A percentile compares a stretch with the other conserved stretches of the same genome.
Conservation (phyloP, 1,284 basidiomycete genomes). For the Pseudozyma pruni region DNA sequence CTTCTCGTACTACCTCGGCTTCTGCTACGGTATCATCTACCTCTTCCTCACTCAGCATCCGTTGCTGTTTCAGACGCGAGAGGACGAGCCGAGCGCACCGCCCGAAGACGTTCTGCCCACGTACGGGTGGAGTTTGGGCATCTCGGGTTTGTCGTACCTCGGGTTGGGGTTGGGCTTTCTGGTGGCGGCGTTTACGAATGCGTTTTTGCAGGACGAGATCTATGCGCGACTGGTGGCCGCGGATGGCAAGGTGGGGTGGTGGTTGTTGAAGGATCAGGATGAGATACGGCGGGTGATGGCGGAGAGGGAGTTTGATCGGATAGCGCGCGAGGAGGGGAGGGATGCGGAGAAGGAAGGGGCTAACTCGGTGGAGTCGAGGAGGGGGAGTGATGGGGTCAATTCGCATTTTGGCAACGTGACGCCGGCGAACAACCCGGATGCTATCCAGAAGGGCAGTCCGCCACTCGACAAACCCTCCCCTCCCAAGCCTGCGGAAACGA, state of each 20-base stretch:
- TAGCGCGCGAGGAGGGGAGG: slow-evolving; percentile 5
- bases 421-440: slow-evolving; percentile 8
- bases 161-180: slow-evolving; percentile 70
- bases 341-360: not conserved
- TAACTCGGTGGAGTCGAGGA: not conserved
- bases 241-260: slow-evolving; percentile 45
- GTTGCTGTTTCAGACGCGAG: slow-evolving; percentile 67
- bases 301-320: slow-evolving; percentile 2
- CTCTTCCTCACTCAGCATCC: slow-evolving; percentile 70
- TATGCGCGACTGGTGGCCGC: slow-evolving; percentile 63
- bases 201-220: slow-evolving; percentile 69
- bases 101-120: slow-evolving; percentile 61
- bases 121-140: slow-evolving; percentile 69
- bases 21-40: slow-evolving; percentile 69
- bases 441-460: not conserved
- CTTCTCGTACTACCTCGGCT: slow-evolving; percentile 70
- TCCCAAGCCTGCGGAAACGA: slow-evolving; percentile 1
- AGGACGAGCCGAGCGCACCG: slow-evolving; percentile 59
- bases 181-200: slow-evolving; percentile 67
- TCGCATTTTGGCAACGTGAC: slow-evolving; percentile 18
- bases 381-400: slow-evolving; percentile 3
- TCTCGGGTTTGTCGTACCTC: slow-evolving; percentile 69
- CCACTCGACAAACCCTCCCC: not conserved
- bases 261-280: slow-evolving; percentile 28
- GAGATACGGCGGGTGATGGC: slow-evolving; percentile 16